phyloP scores from a whole-genome alignment of 2,329 filamentous ascomycete species.

The Aureobasidium subglaciale region DNA sequence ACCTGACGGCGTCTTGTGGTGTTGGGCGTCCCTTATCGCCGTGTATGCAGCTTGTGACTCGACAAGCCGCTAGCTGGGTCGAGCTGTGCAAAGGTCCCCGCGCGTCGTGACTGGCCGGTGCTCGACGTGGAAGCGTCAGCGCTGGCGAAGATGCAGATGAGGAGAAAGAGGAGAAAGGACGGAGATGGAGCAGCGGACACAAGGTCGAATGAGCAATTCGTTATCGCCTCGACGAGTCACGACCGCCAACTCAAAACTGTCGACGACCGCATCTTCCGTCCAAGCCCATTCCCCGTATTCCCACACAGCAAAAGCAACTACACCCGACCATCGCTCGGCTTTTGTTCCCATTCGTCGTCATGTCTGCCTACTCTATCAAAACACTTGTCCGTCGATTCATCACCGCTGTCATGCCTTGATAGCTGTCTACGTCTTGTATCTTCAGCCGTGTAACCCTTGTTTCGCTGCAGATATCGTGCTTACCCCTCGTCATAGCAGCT shows the following conservation, averaged over 20 bases:
- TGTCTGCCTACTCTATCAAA: background rate
- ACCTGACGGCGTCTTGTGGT: constrained; percentile 1
- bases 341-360: background rate
- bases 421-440: background rate
- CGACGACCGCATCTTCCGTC: background rate
- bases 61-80: constrained; percentile 3
- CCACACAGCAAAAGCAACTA: background rate
- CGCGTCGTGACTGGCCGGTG: background rate
- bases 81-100: constrained; percentile 2
- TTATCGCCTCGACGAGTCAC: constrained; percentile 9
- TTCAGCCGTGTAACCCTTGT: no score
- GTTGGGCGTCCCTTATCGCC: background rate
- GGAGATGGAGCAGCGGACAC: background rate
- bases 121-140: background rate
- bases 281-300: background rate
- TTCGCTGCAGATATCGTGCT: no score
- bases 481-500: background rate
- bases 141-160: background rate
- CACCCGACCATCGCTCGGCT: background rate
- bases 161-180: background rate
- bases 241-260: background rate
- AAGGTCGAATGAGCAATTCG: constrained; percentile 3
- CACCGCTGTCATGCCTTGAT: background rate
- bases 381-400: background rate
- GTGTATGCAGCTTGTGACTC: constrained; percentile 14